Evolutionary conservation across 2,329 filamentous ascomycete species (phyloP).

Genomic region (Sarocladiaceae sp.): DNA sequence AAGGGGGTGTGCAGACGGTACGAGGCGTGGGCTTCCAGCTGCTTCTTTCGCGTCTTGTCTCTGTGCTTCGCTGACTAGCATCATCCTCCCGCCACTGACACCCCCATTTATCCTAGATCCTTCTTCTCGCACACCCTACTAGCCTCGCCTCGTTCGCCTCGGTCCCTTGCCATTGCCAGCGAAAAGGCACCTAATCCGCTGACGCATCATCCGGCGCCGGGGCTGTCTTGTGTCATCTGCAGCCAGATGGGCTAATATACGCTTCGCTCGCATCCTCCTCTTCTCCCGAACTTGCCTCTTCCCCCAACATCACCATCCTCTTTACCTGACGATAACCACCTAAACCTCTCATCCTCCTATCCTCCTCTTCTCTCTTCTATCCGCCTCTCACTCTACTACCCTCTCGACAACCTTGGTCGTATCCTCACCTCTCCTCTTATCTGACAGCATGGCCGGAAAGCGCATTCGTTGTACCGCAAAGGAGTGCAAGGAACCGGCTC

Average conservation of each 20-base stretch:
- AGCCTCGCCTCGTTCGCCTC: constrained; percentile 2
- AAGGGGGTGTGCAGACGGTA: neutral
- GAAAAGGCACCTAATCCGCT: constrained; percentile 8
- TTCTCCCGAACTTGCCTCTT: neutral
- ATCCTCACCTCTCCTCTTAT: neutral
- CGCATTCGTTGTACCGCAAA: constrained; percentile 84
- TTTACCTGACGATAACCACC: constrained; percentile 3
- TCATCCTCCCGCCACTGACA: neutral
- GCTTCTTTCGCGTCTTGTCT: constrained; percentile 1
- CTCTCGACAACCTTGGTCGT: constrained; percentile 8
- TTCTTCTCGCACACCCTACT: neutral
- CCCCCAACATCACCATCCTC: constrained; percentile 2
- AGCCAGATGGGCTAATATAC: constrained; percentile 2
- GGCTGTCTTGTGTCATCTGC: constrained; percentile 9
- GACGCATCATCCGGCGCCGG: constrained; percentile 8
- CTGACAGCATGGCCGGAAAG: constrained; percentile 55
- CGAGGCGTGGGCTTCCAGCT: constrained; percentile 1
- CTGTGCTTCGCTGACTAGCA: too few relatives aligned
- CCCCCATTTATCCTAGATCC: neutral
- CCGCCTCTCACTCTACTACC: constrained; percentile 3
- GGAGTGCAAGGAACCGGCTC: constrained; percentile 79
- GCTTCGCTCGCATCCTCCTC: neutral
- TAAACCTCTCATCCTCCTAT: neutral
- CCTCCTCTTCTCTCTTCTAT: constrained; percentile 5
- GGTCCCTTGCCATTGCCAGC: constrained; percentile 7